Evolutionary conservation across 2,329 filamentous ascomycete genomes (phyloP).

Genomic region (Sclerotinia spermophila): DNA sequence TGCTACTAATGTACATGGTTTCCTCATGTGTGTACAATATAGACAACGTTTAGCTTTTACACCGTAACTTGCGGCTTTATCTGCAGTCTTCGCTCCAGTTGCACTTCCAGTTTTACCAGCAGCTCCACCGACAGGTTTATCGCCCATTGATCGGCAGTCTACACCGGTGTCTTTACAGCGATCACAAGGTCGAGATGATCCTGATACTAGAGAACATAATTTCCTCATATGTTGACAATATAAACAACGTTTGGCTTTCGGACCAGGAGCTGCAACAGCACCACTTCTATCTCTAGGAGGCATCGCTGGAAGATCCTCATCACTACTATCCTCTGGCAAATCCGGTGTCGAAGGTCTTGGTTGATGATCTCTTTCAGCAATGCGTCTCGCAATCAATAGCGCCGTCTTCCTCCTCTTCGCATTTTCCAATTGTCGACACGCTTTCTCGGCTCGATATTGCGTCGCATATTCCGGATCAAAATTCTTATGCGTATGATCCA

Average conservation of each 20-base stretch:
- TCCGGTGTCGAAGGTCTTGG: not conserved
- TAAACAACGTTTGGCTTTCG: not conserved
- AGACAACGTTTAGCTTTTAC: not conserved
- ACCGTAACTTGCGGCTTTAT: not conserved
- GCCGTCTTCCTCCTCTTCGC: not conserved
- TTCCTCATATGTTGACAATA: not conserved
- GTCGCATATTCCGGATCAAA: not conserved
- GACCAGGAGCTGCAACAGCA: not conserved
- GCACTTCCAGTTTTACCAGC: not conserved
- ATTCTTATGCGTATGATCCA: not conserved
- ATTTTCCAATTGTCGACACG: not conserved
- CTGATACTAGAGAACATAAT: not conserved
- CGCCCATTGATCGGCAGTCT: not conserved
- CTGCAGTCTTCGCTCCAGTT: not conserved
- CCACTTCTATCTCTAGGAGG: not conserved
- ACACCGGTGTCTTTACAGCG: not conserved
- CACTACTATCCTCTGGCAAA: constrained; percentile 2
- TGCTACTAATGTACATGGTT: not conserved
- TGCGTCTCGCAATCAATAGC: not conserved
- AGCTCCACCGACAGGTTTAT: rapidly evolving
- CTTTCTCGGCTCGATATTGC: constrained; percentile 3
- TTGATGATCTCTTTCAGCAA: not conserved
- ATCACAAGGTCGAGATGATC: not conserved
- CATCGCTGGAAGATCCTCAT: constrained; percentile 2
- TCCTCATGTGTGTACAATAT: constrained; percentile 1